Base-by-base conservation (phyloP, 306 rosid genomes). In the Cicer yamashitae region DNA sequence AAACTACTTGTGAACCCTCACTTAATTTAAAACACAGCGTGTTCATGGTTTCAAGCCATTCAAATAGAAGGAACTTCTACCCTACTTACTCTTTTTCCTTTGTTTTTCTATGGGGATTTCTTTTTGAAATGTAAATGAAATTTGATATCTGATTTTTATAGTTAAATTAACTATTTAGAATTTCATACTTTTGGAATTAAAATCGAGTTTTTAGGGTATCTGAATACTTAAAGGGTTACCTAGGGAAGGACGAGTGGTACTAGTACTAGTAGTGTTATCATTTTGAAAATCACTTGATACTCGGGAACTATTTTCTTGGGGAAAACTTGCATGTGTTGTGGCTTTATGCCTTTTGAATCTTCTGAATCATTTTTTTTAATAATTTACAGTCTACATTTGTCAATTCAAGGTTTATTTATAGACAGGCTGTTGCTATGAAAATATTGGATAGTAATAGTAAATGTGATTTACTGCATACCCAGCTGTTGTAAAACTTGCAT, bases 171-270 rank as follows among this genome's bases (percentile, higher is more conserved):
- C 11, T 53, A 70, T 51, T 38, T 6, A 5, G 0, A 13, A 69
- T 25, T 66, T 12, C 8, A 30, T 51, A 25, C 25, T 1, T 10
- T 37, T 70, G 50, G 62, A 14, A 52, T 9, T 18, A 70, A 37
- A 6, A 15, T 44, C 7, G 15, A 38, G 6, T 6, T 37, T 70
- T 67, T 37, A 2, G 47, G 50, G 3, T 37, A 38, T 37, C 61
- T 34, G 46, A 70, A 70, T 41, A 17, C 51, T 51, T 3, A 37
- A 48, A 38, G 10, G 64, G 30, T 17, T 52, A 7, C 76, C 8
- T 72, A 22, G 44, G 10, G 38, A 72, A 72, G 53, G n/a, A 43
- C 44, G 45, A 30, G 17, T 8, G 10, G 77, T 60, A 17, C 6
- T 59, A n/a, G 9, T 51, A 51, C 20, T 51, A 34, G 66, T 59